Evolutionary conservation across 306 rosid genomes (phyloP).

Genomic region (Heteromeles arbutifolia): DNA sequence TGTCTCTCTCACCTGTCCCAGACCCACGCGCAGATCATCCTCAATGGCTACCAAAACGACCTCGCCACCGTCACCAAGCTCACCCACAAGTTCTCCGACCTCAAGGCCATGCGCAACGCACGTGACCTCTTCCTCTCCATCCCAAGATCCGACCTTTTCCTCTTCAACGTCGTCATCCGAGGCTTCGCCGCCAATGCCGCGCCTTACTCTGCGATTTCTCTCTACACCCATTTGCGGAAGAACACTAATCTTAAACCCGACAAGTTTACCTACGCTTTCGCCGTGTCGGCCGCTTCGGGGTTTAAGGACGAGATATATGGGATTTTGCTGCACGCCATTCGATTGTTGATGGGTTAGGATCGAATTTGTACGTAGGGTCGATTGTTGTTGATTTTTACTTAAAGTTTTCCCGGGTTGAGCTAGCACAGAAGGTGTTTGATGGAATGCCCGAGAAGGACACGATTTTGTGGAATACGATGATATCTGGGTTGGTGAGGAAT

Average conservation of each 20-base stretch:
- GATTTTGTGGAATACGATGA: constrained; percentile 76
- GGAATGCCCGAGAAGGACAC: constrained; percentile 55
- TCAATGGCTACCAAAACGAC: constrained; percentile 60
- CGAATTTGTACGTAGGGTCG: constrained; percentile 58
- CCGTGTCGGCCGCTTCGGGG: constrained; percentile 48
- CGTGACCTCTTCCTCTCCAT: constrained; percentile 55
- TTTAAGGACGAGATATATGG: constrained; percentile 36
- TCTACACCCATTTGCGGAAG: constrained; percentile 50
- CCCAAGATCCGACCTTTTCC: constrained; percentile 72
- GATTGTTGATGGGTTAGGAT: constrained; percentile 53
- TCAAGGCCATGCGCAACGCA: constrained; percentile 56
- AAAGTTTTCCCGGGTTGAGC: constrained; percentile 45
- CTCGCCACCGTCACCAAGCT: constrained; percentile 75
- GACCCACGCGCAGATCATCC: constrained; percentile 70
- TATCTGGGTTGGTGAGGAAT: constrained; percentile 65
- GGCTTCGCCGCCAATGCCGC: constrained; percentile 56
- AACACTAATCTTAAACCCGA: constrained; percentile 52
- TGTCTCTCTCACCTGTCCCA: constrained; percentile 48
- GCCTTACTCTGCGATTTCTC: constrained; percentile 47
- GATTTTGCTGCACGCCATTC: constrained; percentile 59
- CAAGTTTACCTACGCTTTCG: constrained; percentile 56
- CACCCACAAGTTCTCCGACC: constrained; percentile 70
- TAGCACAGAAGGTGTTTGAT: constrained; percentile 79
- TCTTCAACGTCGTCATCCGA: constrained; percentile 67
- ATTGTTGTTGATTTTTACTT: constrained; percentile 55